Evolutionary conservation across 495 filamentous ascomycete genomes (phyloP), one percentile per base, ranked within the genome.

Genomic region (Tuber umbilicatum): DNA sequence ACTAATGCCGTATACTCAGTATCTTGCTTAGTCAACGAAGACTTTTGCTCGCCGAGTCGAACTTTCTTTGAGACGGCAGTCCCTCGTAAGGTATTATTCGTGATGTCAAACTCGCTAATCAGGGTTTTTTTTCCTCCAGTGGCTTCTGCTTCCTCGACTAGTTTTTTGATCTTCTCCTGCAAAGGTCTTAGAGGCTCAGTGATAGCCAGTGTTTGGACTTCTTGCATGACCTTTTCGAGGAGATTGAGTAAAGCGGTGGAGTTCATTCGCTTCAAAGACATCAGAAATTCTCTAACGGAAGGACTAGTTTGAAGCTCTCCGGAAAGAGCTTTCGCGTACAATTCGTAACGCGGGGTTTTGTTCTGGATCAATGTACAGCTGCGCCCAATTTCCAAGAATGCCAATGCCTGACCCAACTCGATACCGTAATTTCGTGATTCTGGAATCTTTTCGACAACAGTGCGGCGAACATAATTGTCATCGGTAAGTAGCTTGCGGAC

Each of bases 61-160:
- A 97, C 91, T 76, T 91, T 93, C 79, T 97, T 92, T 69, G 92
- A 91, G 37, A 97, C 89, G 27, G 97, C 90, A 0, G 94, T 97
- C 3, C 93, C 93, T 74, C 92, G 89, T 9, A 96, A 84, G 39
- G 90, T 87, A 64, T 90, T 88, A 84, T 89, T 90, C 45, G 90
- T 88, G 27, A 90, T 86, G 67, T 90, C 89, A 79, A 96, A 91
- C 80, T 90, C 90, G 83, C 91, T 96, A 71, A 70, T 87, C 77
- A 71, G 86, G 79, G 72, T 81, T 82, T 73, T 79, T 83, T 78
- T 79, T 83, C 45, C 70, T 1, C 55, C 55, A 89, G 73, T 14
- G 73, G 74, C 70, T 85, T 68, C 82, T 21, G 85, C 81, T 45
- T 85, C 79, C 17, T 81, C 75, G 5, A 85, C 77, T 27, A 89